Base-by-base conservation (phyloP, 140 eudicot species). In the Senecio squalidus region DNA sequence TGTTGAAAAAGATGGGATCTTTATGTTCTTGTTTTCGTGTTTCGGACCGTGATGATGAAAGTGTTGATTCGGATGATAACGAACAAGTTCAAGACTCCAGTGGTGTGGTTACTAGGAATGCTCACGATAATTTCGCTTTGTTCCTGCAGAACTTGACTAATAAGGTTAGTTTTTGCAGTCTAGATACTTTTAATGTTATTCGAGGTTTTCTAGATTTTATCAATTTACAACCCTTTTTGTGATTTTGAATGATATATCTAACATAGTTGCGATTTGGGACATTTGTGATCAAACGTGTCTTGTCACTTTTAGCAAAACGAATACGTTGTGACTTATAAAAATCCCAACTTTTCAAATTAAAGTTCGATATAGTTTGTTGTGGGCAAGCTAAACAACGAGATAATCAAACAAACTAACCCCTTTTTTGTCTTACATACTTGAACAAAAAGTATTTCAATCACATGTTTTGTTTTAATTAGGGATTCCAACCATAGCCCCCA, bases 21-120 rank as follows among this genome's bases (percentile, higher is more conserved):
- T 71, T 71, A 28, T 71, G 76, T 63, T 71, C 76, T 14, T 71
- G 76, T 63, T 71, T 71, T 44, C 66, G 66, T 54, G 58, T 64
- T 2, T 28, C 71, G 0, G 76, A 63, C 36, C 66, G 45, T 1
- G 76, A 71, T 33, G 76, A 71, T 2, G 71, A 62, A 46, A 71
- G 76, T 31, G 43, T 71, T 22, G 76, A 63, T 44, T 71, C 76
- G n/a, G 76, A 54, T 63, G 71, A 71, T 28, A 21, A 54, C 25
- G 76, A 71, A 46, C 71, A 63, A 45, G 69, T 71, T 34, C 71
- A 55, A 44, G 66, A 64, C 5, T 62, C 76, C 3, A 25, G 54
- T 71, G 20, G 24, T 21, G 21, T 55, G 66, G 60, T 34, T 8
- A 55, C 18, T 45, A 62, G 76, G 57, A 71, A 39, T 62, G 59